A percentile compares a stretch with the other conserved stretches of the same genome.
Evolutionary conservation across 805 yeast genomes (phyloP).

Genomic region (Ogataea dorogensis): DNA sequence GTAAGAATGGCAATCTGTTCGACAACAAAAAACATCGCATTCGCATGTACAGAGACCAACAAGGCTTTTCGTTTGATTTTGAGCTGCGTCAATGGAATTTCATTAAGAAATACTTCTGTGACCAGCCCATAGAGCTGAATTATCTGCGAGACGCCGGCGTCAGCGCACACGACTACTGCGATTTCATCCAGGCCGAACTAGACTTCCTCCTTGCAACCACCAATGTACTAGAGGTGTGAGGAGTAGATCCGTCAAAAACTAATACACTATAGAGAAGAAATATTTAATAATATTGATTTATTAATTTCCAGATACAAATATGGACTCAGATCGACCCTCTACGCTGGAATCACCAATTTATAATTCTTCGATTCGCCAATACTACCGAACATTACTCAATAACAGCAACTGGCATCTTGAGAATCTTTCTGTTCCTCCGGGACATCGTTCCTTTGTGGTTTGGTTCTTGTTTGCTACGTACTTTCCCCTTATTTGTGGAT

Average conservation of each 20-base stretch:
- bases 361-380: too few relatives aligned
- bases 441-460: constrained; percentile 29
- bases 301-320: too few relatives aligned
- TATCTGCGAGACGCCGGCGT: constrained; percentile 26
- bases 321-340: too few relatives aligned
- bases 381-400: constrained; percentile 29
- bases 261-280: too few relatives aligned
- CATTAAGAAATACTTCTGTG: constrained; percentile 41
- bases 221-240: constrained; percentile 7
- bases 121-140: constrained; percentile 23
- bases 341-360: too few relatives aligned
- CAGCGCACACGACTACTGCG: constrained; percentile 44
- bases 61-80: constrained; percentile 46
- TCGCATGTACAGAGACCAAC: constrained; percentile 32
- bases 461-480: constrained; percentile 72
- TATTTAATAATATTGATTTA: too few relatives aligned
- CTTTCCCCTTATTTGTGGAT: constrained; percentile 74
- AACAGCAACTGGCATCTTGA: constrained; percentile 32
- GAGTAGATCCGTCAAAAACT: too few relatives aligned
- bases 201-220: constrained; percentile 37
- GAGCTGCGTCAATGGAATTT: constrained; percentile 58
- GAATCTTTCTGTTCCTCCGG: constrained; percentile 32
- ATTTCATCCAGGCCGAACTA: constrained; percentile 48
- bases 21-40: constrained; percentile 19
- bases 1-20: constrained; percentile 36